phyloP scores from a whole-genome alignment of 768 basidiomycete genomes.

The Vararia minispora region DNA sequence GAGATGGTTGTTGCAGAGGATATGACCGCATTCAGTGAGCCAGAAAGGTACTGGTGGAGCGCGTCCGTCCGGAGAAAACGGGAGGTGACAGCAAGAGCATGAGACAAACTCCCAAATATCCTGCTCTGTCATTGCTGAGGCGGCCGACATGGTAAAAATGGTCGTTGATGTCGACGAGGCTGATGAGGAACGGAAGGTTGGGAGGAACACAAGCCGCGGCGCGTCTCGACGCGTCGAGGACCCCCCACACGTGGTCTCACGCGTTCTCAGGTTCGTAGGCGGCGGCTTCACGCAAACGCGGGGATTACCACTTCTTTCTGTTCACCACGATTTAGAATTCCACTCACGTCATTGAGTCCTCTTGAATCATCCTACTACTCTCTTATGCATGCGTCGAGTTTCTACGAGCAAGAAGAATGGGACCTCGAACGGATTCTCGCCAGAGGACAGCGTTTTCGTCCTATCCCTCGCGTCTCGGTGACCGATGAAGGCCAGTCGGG shows the following conservation, averaged over 20 bases:
- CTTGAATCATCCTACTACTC: too few relatives aligned
- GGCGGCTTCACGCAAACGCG: background rate
- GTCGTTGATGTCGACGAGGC: background rate
- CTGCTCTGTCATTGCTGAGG: conserved; percentile 25
- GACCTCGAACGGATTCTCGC: conserved; percentile 29
- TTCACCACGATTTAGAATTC: background rate
- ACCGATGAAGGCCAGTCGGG: conserved; percentile 9
- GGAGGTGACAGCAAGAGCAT: conserved; percentile 60
- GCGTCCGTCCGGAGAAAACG: conserved; percentile 41
- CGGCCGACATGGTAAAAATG: conserved; percentile 27
- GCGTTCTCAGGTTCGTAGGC: too few relatives aligned
- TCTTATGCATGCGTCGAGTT: too few relatives aligned
- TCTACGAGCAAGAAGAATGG: too few relatives aligned
- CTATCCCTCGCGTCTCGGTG: conserved; percentile 28
- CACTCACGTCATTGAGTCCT: too few relatives aligned
- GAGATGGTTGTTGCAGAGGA: conserved; percentile 77
- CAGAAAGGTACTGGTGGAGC: conserved; percentile 67
- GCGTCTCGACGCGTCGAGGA: too few relatives aligned
- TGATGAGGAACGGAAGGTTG: background rate
- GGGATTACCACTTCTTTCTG: background rate
- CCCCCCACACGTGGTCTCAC: too few relatives aligned
- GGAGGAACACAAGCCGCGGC: too few relatives aligned
- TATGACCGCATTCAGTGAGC: conserved; percentile 83
- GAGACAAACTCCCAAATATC: conserved; percentile 77
- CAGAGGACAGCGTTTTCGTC: conserved; percentile 29